phyloP scores from a whole-genome alignment of 192 early-diverging fungal genomes.

The Entophlyctis luteolus region DNA sequence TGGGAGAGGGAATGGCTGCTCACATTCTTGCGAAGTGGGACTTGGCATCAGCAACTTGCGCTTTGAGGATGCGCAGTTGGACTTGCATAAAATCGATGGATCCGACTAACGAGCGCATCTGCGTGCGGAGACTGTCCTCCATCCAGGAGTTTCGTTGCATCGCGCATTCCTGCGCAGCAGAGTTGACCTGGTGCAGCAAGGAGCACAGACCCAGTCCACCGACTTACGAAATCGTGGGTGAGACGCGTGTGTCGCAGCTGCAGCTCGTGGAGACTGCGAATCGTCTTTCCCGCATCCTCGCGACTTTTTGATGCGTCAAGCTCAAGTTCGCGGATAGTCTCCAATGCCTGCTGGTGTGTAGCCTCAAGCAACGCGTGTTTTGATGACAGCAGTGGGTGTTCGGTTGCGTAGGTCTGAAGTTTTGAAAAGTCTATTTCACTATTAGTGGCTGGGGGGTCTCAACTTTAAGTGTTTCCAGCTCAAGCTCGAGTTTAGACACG shows the following conservation, averaged over 20 bases:
- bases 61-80: not conserved
- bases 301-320: not conserved
- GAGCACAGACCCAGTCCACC: too few species aligned
- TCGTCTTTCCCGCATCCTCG: slow-evolving; percentile 13
- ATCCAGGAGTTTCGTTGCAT: slow-evolving; percentile 7
- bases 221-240: slow-evolving; percentile 24
- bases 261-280: slow-evolving; percentile 21
- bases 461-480: slow-evolving; percentile 42
- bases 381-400: slow-evolving; percentile 16
- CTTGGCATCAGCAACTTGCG: not conserved
- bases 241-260: slow-evolving; percentile 28
- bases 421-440: not conserved
- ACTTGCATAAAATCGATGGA: not conserved
- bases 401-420: slow-evolving; percentile 5
- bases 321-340: slow-evolving; percentile 5
- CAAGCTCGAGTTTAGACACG: slow-evolving; percentile 39
- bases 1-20: too few species aligned
- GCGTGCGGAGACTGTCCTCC: slow-evolving; percentile 22
- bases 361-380: slow-evolving; percentile 16
- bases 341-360: not conserved
- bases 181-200: too few species aligned
- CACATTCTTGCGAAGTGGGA: not conserved
- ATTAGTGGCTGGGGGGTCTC: too few species aligned
- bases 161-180: slow-evolving; percentile 1
- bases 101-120: slow-evolving; percentile 9